Conservation (phyloP, 331 rosid species). For the Malus hybrid region DNA sequence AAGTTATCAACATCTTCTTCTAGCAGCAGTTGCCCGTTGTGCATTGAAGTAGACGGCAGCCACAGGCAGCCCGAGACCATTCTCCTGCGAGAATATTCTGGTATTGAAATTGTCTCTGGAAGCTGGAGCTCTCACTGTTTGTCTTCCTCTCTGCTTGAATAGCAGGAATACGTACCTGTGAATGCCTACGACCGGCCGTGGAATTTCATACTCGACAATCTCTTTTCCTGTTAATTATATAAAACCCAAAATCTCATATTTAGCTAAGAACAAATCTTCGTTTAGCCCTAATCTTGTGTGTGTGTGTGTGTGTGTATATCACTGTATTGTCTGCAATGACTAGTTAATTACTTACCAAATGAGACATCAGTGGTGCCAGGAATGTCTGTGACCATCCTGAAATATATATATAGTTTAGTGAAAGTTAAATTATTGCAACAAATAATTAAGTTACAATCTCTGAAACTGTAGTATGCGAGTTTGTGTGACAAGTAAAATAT, state of each 20-base stretch:
- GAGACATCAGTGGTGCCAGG: conserved; percentile 91
- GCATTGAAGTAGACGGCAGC: conserved; percentile 94
- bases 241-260: background rate
- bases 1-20: conserved; percentile 49
- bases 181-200: conserved; percentile 74
- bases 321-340: background rate
- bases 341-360: conserved; percentile 43
- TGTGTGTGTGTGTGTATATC: no score
- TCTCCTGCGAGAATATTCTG: conserved; percentile 53
- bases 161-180: conserved; percentile 75
- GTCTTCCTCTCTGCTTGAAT: conserved; percentile 85
- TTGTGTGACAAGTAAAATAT: background rate
- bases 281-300: background rate
- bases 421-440: no score
- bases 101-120: conserved; percentile 68
- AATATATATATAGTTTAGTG: background rate
- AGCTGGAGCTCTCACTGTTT: conserved; percentile 64
- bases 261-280: background rate
- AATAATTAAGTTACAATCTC: background rate
- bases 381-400: conserved; percentile 87
- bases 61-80: conserved; percentile 76
- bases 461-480: background rate
- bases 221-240: conserved; percentile 44
- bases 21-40: conserved; percentile 71
- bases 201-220: conserved; percentile 62